Percentiles rank a stretch among this genome's conserved stretches.
Conservation (phyloP, 192 early-diverging fungal species). For the Backusella circina region DNA sequence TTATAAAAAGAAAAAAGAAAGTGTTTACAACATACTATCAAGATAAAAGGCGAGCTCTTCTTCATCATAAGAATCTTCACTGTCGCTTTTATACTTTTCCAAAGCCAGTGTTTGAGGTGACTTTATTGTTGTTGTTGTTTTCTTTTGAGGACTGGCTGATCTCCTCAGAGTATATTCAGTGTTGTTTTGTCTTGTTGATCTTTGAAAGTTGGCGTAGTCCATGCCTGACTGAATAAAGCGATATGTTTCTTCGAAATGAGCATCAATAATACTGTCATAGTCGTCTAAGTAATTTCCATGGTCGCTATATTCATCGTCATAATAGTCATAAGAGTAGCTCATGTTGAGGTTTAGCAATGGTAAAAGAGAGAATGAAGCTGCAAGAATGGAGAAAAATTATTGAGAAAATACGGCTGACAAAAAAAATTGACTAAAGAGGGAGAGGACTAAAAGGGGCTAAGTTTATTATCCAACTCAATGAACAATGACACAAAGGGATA, state of each 20-base stretch:
- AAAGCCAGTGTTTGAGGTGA: not conserved
- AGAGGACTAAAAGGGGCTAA: too few species aligned
- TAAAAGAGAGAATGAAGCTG: too few species aligned
- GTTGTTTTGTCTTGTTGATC: not conserved
- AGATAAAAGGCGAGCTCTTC: not conserved
- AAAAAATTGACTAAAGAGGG: too few species aligned
- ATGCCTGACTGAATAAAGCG: not conserved
- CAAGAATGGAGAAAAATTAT: too few species aligned
- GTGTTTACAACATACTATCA: not conserved
- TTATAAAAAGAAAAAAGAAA: too few species aligned
- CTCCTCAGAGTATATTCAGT: not conserved
- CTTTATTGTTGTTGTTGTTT: not conserved
- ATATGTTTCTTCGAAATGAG: not conserved
- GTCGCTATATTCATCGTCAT: not conserved
- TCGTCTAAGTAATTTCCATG: not conserved
- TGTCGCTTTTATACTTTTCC: not conserved
- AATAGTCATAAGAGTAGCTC: not conserved
- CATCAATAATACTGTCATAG: not conserved
- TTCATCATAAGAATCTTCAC: not conserved
- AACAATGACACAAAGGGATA: too few species aligned
- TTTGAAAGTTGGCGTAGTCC: not conserved
- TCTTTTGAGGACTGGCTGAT: not conserved
- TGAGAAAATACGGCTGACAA: too few species aligned
- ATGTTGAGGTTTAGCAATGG: too few species aligned
- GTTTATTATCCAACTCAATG: too few species aligned